A percentile compares a stretch with the other conserved stretches of the same genome.
phyloP scores from a whole-genome alignment of 192 early-diverging fungal species.

The Backusella macrospora region DNA sequence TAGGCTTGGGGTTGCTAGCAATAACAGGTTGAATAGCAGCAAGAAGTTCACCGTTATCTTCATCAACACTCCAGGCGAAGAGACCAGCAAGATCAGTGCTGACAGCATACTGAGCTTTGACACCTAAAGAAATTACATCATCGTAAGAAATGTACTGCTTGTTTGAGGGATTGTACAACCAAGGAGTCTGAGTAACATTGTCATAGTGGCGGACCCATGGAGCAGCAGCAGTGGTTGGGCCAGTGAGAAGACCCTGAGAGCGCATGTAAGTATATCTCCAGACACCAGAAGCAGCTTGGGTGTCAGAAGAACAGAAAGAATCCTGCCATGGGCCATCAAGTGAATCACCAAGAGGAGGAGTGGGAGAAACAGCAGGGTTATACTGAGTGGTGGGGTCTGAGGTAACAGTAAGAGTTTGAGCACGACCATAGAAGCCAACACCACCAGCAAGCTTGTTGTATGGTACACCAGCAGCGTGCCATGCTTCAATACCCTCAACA shows the following conservation, averaged over 20 bases:
- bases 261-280: conserved; percentile 23
- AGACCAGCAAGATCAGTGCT: conserved; percentile 58
- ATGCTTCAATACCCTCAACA: conserved; percentile 51
- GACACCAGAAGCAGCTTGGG: conserved; percentile 53
- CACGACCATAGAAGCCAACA: conserved; percentile 63
- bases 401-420: conserved; percentile 39
- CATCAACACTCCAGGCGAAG: conserved; percentile 72
- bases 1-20: conserved; percentile 5
- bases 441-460: conserved; percentile 63
- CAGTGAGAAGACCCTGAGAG: conserved; percentile 45
- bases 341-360: conserved; percentile 49
- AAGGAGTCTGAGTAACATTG: conserved; percentile 63
- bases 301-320: conserved; percentile 48
- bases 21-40: conserved; percentile 19
- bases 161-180: conserved; percentile 67
- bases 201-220: conserved; percentile 74
- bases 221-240: conserved; percentile 51
- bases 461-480: conserved; percentile 62
- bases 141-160: conserved; percentile 72
- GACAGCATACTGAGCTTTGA: conserved; percentile 63
- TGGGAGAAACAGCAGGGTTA: conserved; percentile 17
- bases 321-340: conserved; percentile 59
- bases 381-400: conserved; percentile 18
- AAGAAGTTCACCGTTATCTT: conserved; percentile 71
- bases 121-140: conserved; percentile 58